Evolutionary conservation across 768 basidiomycete genomes (phyloP), one percentile per base, ranked within the genome.

Genomic region (Naganishia vishniacii): DNA sequence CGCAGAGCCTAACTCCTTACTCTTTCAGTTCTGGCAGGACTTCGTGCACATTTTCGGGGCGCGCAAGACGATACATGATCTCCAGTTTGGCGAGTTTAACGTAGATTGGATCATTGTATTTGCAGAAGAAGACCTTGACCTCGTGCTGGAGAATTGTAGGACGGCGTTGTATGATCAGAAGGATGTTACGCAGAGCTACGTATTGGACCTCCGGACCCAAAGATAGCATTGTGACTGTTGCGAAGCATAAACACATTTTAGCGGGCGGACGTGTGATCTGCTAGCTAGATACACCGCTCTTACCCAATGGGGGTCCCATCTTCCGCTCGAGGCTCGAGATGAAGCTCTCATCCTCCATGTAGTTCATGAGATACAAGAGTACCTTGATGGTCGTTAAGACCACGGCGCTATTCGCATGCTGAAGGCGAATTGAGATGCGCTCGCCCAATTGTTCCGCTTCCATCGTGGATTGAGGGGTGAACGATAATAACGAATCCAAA

Each of bases 381-480:
- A 89, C 86, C 79, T 99, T 98, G 82, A 98, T 89, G 15, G 92
- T 88, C n/a, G 94, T 97, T 60, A 99, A 81, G 12, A 98, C 92
- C n/a, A 99, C 95, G 2, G 95, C 95, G 28, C 91, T 93, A 76
- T 99, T 99, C n/a, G 92, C 91, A 75, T 98, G 94, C 73, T 95
- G 91, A 28, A 99, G 81, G 70, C 97, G 88, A 48, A 91, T 83
- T 48, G 92, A 85, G 68, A 99, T 88, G 32, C 94, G 87, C 76
- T 99, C 95, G n/a, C 89, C 91, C 80, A 98, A 86, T 37, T 88
- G 80, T 77, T 95, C 91, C 11, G 95, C 95, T 72, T 99, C 95
- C 20, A 84, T 80, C 64, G 89, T 84, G 60, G 82, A 81, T 69
- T 91, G 87, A 4, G 95, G 95, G n/a, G 95, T 89, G 75, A 88